A percentile compares a stretch with the other conserved stretches of the same genome.
phyloP scores from a whole-genome alignment of 257 asterid species.

The Osmanthus fragrans region DNA sequence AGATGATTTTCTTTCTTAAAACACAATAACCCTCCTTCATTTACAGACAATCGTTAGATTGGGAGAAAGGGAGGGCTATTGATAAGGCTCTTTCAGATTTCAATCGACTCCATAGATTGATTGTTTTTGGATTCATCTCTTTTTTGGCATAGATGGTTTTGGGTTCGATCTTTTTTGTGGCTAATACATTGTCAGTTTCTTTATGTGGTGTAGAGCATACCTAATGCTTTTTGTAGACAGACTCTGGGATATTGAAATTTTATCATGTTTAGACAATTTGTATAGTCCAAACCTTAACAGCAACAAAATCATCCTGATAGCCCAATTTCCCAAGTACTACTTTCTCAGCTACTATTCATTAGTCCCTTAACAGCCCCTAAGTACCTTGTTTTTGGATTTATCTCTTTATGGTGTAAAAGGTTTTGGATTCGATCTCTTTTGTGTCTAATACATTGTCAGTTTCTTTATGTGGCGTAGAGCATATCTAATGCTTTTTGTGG shows the following conservation, averaged over 20 bases:
- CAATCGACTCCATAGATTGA: neutral
- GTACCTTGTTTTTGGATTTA: neutral
- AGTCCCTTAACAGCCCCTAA: neutral
- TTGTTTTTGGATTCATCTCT: neutral
- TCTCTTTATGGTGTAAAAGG: neutral
- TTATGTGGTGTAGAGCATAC: neutral
- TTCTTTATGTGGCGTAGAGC: neutral
- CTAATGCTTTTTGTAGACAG: neutral
- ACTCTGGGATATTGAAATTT: neutral
- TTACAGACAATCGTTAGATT: neutral
- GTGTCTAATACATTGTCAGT: neutral
- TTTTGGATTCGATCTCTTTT: neutral
- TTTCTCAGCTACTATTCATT: neutral
- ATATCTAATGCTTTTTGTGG: no score
- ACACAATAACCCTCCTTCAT: no score
- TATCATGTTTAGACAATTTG: neutral
- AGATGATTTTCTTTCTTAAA: no score
- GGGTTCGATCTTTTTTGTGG: neutral
- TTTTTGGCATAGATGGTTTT: neutral
- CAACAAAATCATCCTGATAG: neutral
- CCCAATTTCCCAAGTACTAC: neutral
- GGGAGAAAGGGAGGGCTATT: neutral
- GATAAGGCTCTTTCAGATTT: neutral
- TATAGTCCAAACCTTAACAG: no score
- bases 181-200: neutral